Conservation (phyloP, 352 stramenopile genomes). For the Blastocystis sp. region DNA sequence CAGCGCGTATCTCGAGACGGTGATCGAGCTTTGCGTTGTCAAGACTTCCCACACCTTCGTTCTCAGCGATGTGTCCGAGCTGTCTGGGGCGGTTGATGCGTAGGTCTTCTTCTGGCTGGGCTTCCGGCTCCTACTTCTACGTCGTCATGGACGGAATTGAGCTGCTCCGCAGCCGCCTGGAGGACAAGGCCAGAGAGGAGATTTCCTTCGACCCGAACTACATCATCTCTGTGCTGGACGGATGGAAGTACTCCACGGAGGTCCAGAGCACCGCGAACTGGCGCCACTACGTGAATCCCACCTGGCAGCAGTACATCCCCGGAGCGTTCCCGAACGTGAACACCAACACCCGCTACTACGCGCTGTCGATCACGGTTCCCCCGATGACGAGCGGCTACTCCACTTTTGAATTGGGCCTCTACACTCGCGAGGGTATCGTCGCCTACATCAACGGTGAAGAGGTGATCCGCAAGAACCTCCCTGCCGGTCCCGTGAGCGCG, state of each 20-base stretch:
- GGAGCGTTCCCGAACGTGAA: conserved; percentile 36
- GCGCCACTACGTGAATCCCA: conserved; percentile 35
- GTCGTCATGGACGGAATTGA: conserved; percentile 62
- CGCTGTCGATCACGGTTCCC: conserved; percentile 52
- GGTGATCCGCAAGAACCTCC: conserved; percentile 64
- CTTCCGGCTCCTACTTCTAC: conserved; percentile 50
- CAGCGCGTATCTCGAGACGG: conserved; percentile 44
- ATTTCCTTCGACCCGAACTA: conserved; percentile 49
- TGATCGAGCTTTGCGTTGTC: conserved; percentile 55
- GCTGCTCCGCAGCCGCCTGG: conserved; percentile 41
- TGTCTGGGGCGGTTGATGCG: neutral
- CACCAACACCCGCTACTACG: conserved; percentile 59
- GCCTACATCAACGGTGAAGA: conserved; percentile 66
- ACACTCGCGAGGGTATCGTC: conserved; percentile 43
- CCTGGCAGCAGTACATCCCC: conserved; percentile 18
- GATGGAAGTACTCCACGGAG: conserved; percentile 29
- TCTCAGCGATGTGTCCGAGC: conserved; percentile 38
- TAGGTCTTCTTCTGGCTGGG: conserved; percentile 58
- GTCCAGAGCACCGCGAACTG: conserved; percentile 33
- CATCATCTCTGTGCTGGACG: neutral
- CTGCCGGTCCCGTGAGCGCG: conserved; percentile 21
- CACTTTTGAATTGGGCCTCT: conserved; percentile 57
- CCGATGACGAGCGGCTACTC: conserved; percentile 36
- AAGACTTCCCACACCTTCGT: conserved; percentile 42
- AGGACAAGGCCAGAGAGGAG: conserved; percentile 3